Evolutionary conservation across 2,329 filamentous ascomycete genomes (phyloP), one percentile per base, ranked within the genome.

Genomic region (Fusarium transvaalense): DNA sequence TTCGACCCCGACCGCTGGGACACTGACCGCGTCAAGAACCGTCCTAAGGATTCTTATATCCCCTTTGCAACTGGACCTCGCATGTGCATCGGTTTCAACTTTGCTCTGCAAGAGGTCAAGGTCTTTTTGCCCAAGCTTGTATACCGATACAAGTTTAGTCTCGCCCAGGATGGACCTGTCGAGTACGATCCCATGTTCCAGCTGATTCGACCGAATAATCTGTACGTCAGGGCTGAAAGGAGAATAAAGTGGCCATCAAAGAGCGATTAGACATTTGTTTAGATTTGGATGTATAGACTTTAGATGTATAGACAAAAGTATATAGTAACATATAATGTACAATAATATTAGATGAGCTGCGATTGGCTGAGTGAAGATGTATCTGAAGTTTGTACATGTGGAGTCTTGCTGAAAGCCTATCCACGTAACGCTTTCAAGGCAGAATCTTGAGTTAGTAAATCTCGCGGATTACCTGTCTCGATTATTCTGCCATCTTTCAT

Each of bases 61-160:
- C 88, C 88, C 0, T 91, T 90, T 65, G 87, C 84, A 0, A 78
- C 82, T 0, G 88, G 88, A 0, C 83, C 80, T 0, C 79, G 88
- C 2, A 84, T 83, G 78, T 90, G 88, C 64, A 86, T 90, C 56
- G 88, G 88, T 0, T 89, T 89, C 81, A 90, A 89, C 76, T 89
- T 90, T 74, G 88, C 87, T 0, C 77, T 90, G 9, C 82, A 85
- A 61, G 87, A 90, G 75, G 80, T 89, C 61, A 89, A 89, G 78
- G 80, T 88, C 6, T 83, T 88, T 69, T 38, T 90, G 65, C 79
- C 83, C 2, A 86, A 89, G 78, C 76, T 90, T 37, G 76, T 90
- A 3, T 89, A 83, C 59, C 80, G 88, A 10, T 90, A 90, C 72
- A 78, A 85, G 56, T 90, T 88, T 61, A 76, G 64, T 12, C 74